These are phyloP conservation scores for Phytophthora pluvialis DNA, from an alignment of 352 stramenopile species.

Conservation along the genomic window DNA sequence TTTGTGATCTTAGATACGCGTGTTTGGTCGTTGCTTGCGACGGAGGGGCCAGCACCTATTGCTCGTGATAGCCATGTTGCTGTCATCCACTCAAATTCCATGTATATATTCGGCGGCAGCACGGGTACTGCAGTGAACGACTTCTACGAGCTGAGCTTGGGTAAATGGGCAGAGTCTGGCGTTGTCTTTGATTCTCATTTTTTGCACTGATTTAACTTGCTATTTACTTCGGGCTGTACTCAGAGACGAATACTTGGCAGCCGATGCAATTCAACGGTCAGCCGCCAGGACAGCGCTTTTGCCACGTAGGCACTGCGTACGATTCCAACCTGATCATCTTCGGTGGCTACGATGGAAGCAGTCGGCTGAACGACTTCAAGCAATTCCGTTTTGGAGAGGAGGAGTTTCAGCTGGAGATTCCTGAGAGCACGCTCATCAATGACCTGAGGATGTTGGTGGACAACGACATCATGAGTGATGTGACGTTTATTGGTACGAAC, in stretches of 20 bases:
- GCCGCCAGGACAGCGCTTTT: conserved; percentile 94
- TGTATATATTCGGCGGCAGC: conserved; percentile 96
- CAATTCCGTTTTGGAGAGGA: conserved; percentile 89
- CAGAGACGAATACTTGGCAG: conserved; percentile 76
- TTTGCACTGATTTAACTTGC: not conserved
- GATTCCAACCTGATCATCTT: conserved; percentile 95
- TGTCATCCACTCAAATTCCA: conserved; percentile 93
- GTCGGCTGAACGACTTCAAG: conserved; percentile 96
- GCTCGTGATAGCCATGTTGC: conserved; percentile 97
- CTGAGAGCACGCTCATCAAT: conserved; percentile 79
- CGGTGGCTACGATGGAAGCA: conserved; percentile 96
- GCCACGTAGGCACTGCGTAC: conserved; percentile 94
- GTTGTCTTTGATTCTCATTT: not conserved
- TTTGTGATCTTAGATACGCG: conserved; percentile 50
- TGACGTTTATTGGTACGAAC: conserved; percentile 83
- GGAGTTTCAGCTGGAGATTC: conserved; percentile 84
- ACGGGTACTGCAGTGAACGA: conserved; percentile 98
- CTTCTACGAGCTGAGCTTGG: conserved; percentile 94
- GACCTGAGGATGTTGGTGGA: conserved; percentile 83
- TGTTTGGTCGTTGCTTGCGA: conserved; percentile 91
- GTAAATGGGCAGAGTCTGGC: conserved; percentile 30
- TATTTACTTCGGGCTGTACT: not conserved
- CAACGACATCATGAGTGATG: conserved; percentile 88
- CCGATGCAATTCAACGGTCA: conserved; percentile 80
- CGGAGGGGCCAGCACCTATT: conserved; percentile 91